Conservation (phyloP, 2,329 filamentous ascomycete species). For the Neonectria hederae region DNA sequence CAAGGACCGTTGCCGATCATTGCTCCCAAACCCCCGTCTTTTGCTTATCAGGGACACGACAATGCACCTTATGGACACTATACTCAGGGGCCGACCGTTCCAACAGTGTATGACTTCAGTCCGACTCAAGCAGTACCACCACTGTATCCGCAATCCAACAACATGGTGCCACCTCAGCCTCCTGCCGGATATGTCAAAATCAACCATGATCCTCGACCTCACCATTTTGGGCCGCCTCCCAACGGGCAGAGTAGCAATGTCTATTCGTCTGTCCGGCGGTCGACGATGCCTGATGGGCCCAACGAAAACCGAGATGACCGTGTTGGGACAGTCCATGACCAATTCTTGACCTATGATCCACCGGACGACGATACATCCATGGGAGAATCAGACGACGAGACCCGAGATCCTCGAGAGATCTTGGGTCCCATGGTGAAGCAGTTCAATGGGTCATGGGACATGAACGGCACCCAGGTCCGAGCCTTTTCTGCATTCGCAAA, state of each 20-base stretch:
- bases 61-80: slow-evolving; percentile 30
- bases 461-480: slow-evolving; percentile 55
- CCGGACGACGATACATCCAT: slow-evolving; percentile 70
- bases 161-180: slow-evolving; percentile 24
- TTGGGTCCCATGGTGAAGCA: slow-evolving; percentile 49
- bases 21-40: slow-evolving; percentile 60
- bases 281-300: background rate
- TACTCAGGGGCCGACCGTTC: slow-evolving; percentile 25
- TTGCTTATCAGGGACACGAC: slow-evolving; percentile 41
- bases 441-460: slow-evolving; percentile 43
- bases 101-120: slow-evolving; percentile 35
- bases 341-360: slow-evolving; percentile 40
- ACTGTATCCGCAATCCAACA: slow-evolving; percentile 27
- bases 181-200: slow-evolving; percentile 26
- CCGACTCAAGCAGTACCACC: slow-evolving; percentile 20
- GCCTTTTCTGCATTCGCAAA: slow-evolving; percentile 60
- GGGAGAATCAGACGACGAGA: slow-evolving; percentile 68
- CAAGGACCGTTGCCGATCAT: slow-evolving; percentile 54
- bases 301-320: slow-evolving; percentile 23
- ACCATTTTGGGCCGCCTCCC: slow-evolving; percentile 24
- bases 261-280: slow-evolving; percentile 22
- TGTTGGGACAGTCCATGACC: slow-evolving; percentile 14
- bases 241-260: slow-evolving; percentile 19
- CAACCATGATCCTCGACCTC: slow-evolving; percentile 28
- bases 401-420: slow-evolving; percentile 50